phyloP scores from a whole-genome alignment of 345 rosid genomes.

The Murraya koenigii region DNA sequence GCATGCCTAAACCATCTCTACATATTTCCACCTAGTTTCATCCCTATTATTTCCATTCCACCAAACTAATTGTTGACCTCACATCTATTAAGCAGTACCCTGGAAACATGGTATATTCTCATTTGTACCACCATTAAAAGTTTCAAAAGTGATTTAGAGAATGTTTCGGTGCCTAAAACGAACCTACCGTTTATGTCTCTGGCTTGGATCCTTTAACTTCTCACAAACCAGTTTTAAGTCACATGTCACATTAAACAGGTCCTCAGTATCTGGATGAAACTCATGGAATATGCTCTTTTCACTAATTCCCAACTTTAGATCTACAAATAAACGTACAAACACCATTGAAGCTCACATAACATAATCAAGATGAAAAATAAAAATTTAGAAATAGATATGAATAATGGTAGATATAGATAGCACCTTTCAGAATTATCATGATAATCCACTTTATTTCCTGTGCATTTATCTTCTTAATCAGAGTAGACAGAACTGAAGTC shows the following conservation, averaged over 20 bases:
- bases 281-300: slow-evolving; percentile 93
- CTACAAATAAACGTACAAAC: slow-evolving; percentile 40
- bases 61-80: neutral
- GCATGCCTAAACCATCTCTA: neutral
- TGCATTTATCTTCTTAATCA: slow-evolving; percentile 90
- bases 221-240: slow-evolving; percentile 94
- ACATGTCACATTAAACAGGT: slow-evolving; percentile 93
- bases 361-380: neutral
- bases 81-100: no score
- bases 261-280: slow-evolving; percentile 97
- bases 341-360: slow-evolving; percentile 3
- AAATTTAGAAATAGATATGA: neutral
- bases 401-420: neutral
- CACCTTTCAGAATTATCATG: slow-evolving; percentile 91
- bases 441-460: slow-evolving; percentile 97
- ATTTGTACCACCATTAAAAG: no score
- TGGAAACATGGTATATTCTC: no score
- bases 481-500: slow-evolving; percentile 54
- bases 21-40: neutral
- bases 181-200: slow-evolving; percentile 96
- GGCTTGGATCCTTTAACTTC: slow-evolving; percentile 68
- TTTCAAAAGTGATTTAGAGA: neutral
- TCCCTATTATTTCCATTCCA: neutral
- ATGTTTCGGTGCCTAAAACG: neutral
- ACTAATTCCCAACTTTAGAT: slow-evolving; percentile 88